Base-by-base conservation (phyloP, 306 rosid genomes). In the Fagus crenata region DNA sequence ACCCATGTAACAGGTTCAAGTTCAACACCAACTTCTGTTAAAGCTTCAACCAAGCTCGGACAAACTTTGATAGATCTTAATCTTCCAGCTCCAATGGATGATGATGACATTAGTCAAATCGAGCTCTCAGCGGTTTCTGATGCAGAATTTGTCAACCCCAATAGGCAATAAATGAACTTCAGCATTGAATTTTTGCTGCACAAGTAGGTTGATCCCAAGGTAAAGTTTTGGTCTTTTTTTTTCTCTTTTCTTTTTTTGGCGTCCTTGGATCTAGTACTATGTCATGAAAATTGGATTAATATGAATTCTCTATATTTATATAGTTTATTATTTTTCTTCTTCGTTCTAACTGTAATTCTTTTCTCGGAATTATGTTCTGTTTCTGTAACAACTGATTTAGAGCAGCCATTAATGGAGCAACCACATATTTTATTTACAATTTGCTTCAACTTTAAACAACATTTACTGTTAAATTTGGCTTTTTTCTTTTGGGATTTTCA, bases 21-120 rank as follows among this genome's bases (percentile, higher is more conserved):
- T 0, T 9, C 90, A 3, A 22, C 83, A 0, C 13, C 90, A 7
- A 9, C 84, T 22, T 32, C 74, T 2, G 51, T 31, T 46, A 73
- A 39, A 67, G 78, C 53, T 65, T 73, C 86, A 0, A 43, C 49
- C 0, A 89, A 80, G 78, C 43, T 84, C 1, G 80, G 81, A 5
- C 86, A 83, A 5, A 87, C 78, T 81, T 76, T 89, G 69, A 81
- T 95, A 84, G 99, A 95, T 88, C 99, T 95, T 71, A 95, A 95
- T 71, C 91, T 92, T 64, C 99, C 99, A 33, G 99, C 99, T 77
- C 89, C 97, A 0, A 40, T 78, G 8, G 96, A 93, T 6, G 96
- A 90, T 6, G 90, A 84, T 22, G 96, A 89, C 7, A 53, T 65
- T 37, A 86, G 93, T 82, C 97, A 91, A 78, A 82, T 89, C 22